Base-by-base conservation (phyloP, 2,329 filamentous ascomycete species). In the Bisporella sp. region DNA sequence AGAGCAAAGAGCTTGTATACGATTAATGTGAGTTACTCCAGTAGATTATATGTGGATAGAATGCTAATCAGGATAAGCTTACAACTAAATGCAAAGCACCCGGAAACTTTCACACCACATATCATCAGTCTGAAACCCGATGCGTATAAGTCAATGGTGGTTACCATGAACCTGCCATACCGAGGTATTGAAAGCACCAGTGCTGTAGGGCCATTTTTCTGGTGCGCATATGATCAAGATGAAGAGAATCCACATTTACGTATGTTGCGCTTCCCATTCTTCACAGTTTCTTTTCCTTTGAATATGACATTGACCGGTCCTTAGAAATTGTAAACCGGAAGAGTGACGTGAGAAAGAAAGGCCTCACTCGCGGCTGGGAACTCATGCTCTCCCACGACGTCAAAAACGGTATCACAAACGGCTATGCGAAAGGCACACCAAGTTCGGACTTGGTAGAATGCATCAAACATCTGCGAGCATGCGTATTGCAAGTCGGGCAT, bases 271-370 rank as follows among this genome's bases (percentile, higher is more conserved):
- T 29, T 44, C n/a, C 39, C 30, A 32, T 41, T 21, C 21, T 39
- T n/a, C 11, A 31, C 2, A 6, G 30, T 11, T 28, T 5, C n/a
- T 6, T 33, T 13, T 30, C 28, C 6, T 21, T 21, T 21, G 21
- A 21, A 39, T n/a, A 41, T 51, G 42, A 48, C 35, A 41, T 31
- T 21, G 21, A 29, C 5, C n/a, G 12, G 3, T 12, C 11, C 8
- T 6, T 51, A 78, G 75, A 84, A 59, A 76, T 84, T 57, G 72
- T 83, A 51, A 79, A 80, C 60, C 77, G 81, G 57, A 84, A 84
- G 65, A 81, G 77, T n/a, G 80, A 84, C 59, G 80, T 84, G 33
- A 76, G 78, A 46, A 84, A 84, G 62, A 82, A 79, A 67, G 79
- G 78, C 54, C 73, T 72, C 60, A 84, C 80, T 12, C 75, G 81